Conservation (phyloP, 495 filamentous ascomycete species). For the Tetracladium setigerum region DNA sequence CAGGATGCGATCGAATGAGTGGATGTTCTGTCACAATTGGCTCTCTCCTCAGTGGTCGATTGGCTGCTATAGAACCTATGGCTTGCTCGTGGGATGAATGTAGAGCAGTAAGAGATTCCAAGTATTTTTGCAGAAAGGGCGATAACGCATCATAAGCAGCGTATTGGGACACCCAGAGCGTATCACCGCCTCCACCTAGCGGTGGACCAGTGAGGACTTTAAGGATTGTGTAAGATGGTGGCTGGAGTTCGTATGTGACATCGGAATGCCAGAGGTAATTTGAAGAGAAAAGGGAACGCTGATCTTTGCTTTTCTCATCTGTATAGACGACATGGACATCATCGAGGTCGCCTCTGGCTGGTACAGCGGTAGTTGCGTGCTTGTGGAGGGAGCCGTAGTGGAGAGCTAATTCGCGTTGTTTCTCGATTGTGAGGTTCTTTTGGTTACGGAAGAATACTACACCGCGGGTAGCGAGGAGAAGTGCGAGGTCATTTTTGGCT, state of each 20-base stretch:
- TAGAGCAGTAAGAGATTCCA: slow-evolving; percentile 62
- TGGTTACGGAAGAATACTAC: slow-evolving; percentile 70
- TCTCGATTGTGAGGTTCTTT: slow-evolving; percentile 51
- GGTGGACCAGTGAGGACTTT: slow-evolving; percentile 63
- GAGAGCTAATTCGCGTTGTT: slow-evolving; percentile 53
- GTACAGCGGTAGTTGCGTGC: slow-evolving; percentile 53
- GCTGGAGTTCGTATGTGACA: slow-evolving; percentile 67
- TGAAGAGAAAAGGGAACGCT: slow-evolving; percentile 45
- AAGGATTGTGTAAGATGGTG: slow-evolving; percentile 68
- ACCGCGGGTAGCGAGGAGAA: slow-evolving; percentile 61
- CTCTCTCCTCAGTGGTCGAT: slow-evolving; percentile 58
- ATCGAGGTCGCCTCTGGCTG: slow-evolving; percentile 49
- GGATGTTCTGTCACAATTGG: slow-evolving; percentile 62
- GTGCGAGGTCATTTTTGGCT: slow-evolving; percentile 69
- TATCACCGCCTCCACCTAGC: slow-evolving; percentile 65
- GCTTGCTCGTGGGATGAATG: slow-evolving; percentile 70
- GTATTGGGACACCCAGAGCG: slow-evolving; percentile 66
- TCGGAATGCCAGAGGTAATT: slow-evolving; percentile 58
- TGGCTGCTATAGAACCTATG: slow-evolving; percentile 49
- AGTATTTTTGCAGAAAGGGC: slow-evolving; percentile 57
- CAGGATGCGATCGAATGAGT: slow-evolving; percentile 61
- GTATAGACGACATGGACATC: slow-evolving; percentile 65
- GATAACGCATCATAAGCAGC: slow-evolving; percentile 67
- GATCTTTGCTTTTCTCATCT: slow-evolving; percentile 54
- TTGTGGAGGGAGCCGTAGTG: slow-evolving; percentile 62